A percentile compares a stretch with the other conserved stretches of the same genome.
These are phyloP conservation scores for Podaxis carcinomalis DNA, from an alignment of 768 basidiomycete genomes.

Conservation along the genomic window DNA sequence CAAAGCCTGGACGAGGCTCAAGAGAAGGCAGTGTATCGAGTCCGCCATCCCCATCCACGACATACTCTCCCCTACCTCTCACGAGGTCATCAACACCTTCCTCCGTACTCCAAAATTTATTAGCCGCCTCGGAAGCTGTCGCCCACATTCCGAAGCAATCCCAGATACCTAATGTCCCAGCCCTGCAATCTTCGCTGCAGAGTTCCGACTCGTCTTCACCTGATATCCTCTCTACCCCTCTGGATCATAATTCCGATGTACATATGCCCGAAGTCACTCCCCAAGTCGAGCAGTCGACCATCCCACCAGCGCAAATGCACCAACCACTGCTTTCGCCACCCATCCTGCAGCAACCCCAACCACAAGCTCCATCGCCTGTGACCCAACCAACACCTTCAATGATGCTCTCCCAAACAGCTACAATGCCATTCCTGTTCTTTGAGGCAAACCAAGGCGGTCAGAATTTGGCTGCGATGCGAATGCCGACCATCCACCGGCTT, in stretches of 20 bases:
- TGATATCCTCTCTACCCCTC: slow-evolving; percentile 39
- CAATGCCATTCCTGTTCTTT: slow-evolving; percentile 60
- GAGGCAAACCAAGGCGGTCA: slow-evolving; percentile 45
- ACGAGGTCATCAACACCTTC: slow-evolving; percentile 45
- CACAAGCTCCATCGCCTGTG: slow-evolving; percentile 20
- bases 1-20: slow-evolving; percentile 39
- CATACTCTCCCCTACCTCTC: slow-evolving; percentile 37
- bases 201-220: slow-evolving; percentile 45
- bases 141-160: slow-evolving; percentile 16
- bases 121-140: slow-evolving; percentile 22
- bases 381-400: slow-evolving; percentile 21
- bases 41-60: slow-evolving; percentile 42
- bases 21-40: slow-evolving; percentile 56
- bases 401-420: slow-evolving; percentile 20
- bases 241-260: slow-evolving; percentile 37
- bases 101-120: slow-evolving; percentile 26
- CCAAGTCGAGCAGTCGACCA: slow-evolving; percentile 13
- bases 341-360: slow-evolving; percentile 21
- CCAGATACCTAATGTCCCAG: slow-evolving; percentile 18
- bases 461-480: slow-evolving; percentile 38
- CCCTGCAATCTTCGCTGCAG: slow-evolving; percentile 33
- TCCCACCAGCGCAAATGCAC: slow-evolving; percentile 10
- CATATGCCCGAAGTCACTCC: slow-evolving; percentile 30
- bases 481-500: slow-evolving; percentile 78
- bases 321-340: slow-evolving; percentile 14